A percentile compares a stretch with the other conserved stretches of the same genome.
Conservation (phyloP, 495 filamentous ascomycete species). For the Tuber brumale region DNA sequence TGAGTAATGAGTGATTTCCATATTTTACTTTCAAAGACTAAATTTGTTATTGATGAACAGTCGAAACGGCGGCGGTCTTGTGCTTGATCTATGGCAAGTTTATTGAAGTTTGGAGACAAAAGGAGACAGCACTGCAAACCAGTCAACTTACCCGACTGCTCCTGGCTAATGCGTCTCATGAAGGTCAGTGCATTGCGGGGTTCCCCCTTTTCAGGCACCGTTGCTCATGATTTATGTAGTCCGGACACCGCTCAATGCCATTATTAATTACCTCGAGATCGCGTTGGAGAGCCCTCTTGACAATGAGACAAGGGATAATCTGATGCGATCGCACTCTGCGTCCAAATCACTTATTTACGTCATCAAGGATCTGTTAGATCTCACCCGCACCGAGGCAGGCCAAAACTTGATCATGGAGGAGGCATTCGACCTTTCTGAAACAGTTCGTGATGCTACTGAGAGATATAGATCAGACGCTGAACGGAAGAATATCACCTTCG, state of each 20-base stretch:
- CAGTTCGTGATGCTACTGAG: constrained; percentile 68
- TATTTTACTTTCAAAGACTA: neutral
- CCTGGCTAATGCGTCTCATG: constrained; percentile 87
- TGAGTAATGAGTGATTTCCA: constrained; percentile 15
- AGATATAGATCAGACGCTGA: constrained; percentile 67
- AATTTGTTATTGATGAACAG: constrained; percentile 16
- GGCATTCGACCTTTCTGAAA: constrained; percentile 63
- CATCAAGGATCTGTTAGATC: constrained; percentile 89
- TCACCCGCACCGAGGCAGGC: constrained; percentile 84
- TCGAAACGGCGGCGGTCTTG: constrained; percentile 82
- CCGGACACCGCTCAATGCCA: constrained; percentile 86
- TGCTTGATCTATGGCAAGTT: constrained; percentile 85
- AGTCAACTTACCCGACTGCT: constrained; percentile 74
- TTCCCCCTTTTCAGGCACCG: neutral
- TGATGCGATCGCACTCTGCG: constrained; percentile 84
- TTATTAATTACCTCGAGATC: constrained; percentile 95
- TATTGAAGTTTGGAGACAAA: constrained; percentile 81
- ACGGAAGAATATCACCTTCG: constrained; percentile 65
- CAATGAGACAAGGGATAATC: constrained; percentile 75
- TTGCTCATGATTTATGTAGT: constrained; percentile 45
- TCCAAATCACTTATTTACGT: constrained; percentile 93
- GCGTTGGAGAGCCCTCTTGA: constrained; percentile 80
- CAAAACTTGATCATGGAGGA: constrained; percentile 75
- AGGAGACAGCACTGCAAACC: constrained; percentile 75
- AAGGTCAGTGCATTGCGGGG: constrained; percentile 43